Evolutionary conservation across 768 basidiomycete genomes (phyloP), one percentile per base, ranked within the genome.

Genomic region (Rhodotorula babjevae): DNA sequence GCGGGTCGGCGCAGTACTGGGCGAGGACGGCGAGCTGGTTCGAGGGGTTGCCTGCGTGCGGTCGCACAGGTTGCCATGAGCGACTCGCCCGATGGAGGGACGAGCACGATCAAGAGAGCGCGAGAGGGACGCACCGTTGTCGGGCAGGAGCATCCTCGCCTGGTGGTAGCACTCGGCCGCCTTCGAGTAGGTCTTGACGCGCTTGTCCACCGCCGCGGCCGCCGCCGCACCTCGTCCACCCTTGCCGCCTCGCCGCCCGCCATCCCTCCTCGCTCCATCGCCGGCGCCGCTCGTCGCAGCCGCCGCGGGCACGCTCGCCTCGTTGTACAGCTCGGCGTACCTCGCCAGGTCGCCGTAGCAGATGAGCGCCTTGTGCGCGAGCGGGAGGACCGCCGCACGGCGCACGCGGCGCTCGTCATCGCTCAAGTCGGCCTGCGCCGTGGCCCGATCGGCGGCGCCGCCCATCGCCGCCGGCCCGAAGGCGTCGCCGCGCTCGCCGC

Each of bases 21-120:
- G 92, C 86, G 46, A 97, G 86, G 71, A 97, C 94, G 9, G 95
- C 96, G 29, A 98, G 87, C 81, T 98, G 96, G 80, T 98, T 95
- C 29, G 90, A 95, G 1, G 96, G 87, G 78, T 97, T 94, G 15
- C 82, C 82, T 73, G 64, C 31, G 29, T n/a, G n/a, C 42, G 10
- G 40, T 47, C 18, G 27, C 33, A 21, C 19, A 65, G 27, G n/a
- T 36, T 9, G 5, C 9, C 36, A 9, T 36, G 36, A 36, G 36
- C 15, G 19, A 46, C 31, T 23, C 29, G 36, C 4, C 21, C 15
- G 14, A 7, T 11, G 47, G 47, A 9, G 19, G 36, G 40, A 68
- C 21, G 9, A 27, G 11, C n/a, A n/a, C n/a, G n/a, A n/a, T n/a
- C n/a, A n/a, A 8, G 21, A n/a, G 18, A 31, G 60, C n/a, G 36